These are phyloP conservation scores for Rhizophagus sp. DNA, from an alignment of 192 early-diverging fungal genomes.

Conservation along the genomic window DNA sequence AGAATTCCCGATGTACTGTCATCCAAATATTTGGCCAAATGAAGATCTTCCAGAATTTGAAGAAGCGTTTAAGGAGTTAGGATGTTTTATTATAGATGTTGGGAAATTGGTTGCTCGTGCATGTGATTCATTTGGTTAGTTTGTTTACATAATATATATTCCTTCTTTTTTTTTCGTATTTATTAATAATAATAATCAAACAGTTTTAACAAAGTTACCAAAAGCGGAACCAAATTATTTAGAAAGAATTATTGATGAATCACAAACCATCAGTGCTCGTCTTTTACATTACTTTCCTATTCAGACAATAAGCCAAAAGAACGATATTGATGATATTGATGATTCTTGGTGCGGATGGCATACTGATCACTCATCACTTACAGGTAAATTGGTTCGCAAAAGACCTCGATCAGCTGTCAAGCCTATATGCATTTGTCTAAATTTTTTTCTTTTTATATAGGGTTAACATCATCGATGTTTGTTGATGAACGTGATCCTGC, in stretches of 20 bases:
- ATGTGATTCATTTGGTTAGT: conserved; percentile 56
- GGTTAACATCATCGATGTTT: conserved; percentile 65
- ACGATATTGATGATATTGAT: conserved; percentile 36
- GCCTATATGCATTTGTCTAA: neutral
- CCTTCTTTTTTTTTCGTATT: neutral
- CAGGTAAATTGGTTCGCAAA: conserved; percentile 30
- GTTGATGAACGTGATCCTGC: conserved; percentile 46
- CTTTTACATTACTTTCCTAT: conserved; percentile 70
- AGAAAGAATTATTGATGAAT: conserved; percentile 50
- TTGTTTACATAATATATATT: neutral
- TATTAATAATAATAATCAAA: neutral
- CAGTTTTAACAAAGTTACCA: conserved; percentile 12
- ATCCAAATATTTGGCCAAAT: conserved; percentile 61
- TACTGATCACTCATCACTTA: conserved; percentile 64
- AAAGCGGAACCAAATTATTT: conserved; percentile 49
- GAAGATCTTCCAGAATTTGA: conserved; percentile 56
- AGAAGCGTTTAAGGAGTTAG: conserved; percentile 57
- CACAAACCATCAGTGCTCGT: conserved; percentile 61
- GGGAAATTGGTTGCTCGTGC: conserved; percentile 56
- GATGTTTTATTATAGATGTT: conserved; percentile 55
- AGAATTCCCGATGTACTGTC: conserved; percentile 51
- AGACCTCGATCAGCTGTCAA: too few species aligned
- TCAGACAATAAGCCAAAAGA: neutral
- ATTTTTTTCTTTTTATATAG: neutral
- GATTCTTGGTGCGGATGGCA: conserved; percentile 76